These are phyloP conservation scores for Dichotomocladium elegans DNA, from an alignment of 371 early-diverging fungal species.

Conservation along the genomic window DNA sequence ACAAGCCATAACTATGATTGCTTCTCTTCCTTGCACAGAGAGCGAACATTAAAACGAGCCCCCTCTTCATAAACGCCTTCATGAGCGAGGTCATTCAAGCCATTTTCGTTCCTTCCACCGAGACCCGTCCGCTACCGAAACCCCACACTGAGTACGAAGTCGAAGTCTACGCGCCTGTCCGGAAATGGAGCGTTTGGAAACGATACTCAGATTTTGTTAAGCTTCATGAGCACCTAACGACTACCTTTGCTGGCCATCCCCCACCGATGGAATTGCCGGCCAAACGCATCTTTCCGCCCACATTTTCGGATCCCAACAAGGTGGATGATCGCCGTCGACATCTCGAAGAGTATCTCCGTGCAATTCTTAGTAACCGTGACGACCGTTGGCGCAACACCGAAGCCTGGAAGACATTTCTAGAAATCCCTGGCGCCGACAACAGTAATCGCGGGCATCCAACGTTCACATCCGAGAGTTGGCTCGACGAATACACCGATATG, in stretches of 20 bases:
- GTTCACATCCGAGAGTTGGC: conserved; percentile 80
- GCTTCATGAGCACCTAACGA: conserved; percentile 49
- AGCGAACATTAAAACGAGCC: too few relatives aligned
- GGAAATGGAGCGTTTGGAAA: conserved; percentile 86
- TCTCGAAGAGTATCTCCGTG: conserved; percentile 76
- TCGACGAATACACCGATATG: conserved; percentile 70
- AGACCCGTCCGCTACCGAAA: conserved; percentile 62
- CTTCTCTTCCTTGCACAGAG: too few relatives aligned
- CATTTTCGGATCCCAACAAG: conserved; percentile 59
- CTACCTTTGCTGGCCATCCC: conserved; percentile 57
- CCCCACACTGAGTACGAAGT: conserved; percentile 71
- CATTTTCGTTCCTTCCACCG: conserved; percentile 61
- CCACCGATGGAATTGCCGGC: conserved; percentile 63
- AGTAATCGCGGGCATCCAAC: conserved; percentile 41
- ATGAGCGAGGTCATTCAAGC: conserved; percentile 66
- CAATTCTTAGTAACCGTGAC: conserved; percentile 70
- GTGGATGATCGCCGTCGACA: conserved; percentile 80
- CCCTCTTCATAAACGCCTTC: too few relatives aligned
- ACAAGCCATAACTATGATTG: too few relatives aligned
- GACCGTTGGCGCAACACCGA: conserved; percentile 75
- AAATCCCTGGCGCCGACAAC: too few relatives aligned
- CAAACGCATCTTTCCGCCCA: conserved; percentile 66
- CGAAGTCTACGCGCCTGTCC: conserved; percentile 76
- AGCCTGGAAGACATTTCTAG: conserved; percentile 77
- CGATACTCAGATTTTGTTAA: conserved; percentile 83